Base-by-base conservation (phyloP, 2,329 filamentous ascomycete species). In the Sporothrix euskadiensis region DNA sequence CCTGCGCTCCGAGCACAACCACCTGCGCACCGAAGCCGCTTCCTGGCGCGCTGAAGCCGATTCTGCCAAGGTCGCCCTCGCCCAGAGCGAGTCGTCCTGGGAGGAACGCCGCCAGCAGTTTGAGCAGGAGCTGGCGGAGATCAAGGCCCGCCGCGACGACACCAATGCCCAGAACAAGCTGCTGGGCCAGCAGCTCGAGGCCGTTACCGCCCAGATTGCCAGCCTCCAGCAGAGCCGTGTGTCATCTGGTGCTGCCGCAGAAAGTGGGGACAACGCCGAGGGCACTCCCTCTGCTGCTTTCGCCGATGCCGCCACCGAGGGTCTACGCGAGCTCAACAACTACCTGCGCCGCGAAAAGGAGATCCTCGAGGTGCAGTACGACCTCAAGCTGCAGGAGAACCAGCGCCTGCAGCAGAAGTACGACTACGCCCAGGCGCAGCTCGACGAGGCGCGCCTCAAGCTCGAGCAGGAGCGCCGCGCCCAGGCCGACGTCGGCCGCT, bases 261-360 rank as follows among this genome's bases (percentile, higher is more conserved):
- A 30, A 8, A 32, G 39, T 16, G 61, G 26, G 39, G 22, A 44
- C n/a, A 49, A 57, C 19, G 84, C 88, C 14, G 90, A 92, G 41
- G 84, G 84, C 14, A 83, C 86, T 73, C 84, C 84, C 14, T 81
- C 86, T 0, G 82, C 87, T 19, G 82, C 87, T 19, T 82, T 86
- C 7, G 83, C 88, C 4, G 86, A 89, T 69, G 85, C 89, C 49
- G 89, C 88, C 56, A 84, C 90, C 10, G 92, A 94, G 76, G 93
- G 92, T 71, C 88, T 97, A 10, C 92, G 96, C 75, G 95, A 98
- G 79, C 89, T 99, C 73, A 97, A 97, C 82, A 92, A 89, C 75
- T 99, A 96, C 81, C 85, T 99, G 75, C 91, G 95, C 63, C 92
- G 94, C 57, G 97, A 99, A 83, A 99, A 98, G 85, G 96, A 98